A percentile compares a stretch with the other conserved stretches of the same genome.
Evolutionary conservation across 2,329 filamentous ascomycete genomes (phyloP).

Genomic region (Graphiopsis chlorocephala): DNA sequence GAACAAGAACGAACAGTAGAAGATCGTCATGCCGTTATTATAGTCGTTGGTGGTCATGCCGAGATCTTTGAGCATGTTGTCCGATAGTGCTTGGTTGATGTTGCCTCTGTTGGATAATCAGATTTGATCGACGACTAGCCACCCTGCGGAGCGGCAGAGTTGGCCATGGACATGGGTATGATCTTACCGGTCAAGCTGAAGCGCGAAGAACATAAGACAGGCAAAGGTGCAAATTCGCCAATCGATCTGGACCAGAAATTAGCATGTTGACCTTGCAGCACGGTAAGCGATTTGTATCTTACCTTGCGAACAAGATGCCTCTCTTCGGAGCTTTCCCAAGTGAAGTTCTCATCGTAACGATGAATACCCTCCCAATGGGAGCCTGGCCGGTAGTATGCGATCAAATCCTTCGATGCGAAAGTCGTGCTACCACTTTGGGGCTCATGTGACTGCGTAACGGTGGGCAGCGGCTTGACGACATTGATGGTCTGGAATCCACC

Average conservation of each 20-base stretch:
- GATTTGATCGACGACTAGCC: not conserved
- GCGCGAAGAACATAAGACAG: constrained; percentile 19
- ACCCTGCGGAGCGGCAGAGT: not conserved
- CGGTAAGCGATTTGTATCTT: not conserved
- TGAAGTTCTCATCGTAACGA: constrained; percentile 55
- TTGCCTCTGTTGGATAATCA: not conserved
- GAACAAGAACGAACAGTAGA: constrained; percentile 76
- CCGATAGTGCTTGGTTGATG: not conserved
- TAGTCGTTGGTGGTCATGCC: constrained; percentile 47
- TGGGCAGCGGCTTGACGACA: not conserved
- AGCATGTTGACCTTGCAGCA: not conserved
- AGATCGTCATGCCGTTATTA: constrained; percentile 48
- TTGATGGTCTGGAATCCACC: not conserved
- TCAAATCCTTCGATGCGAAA: not conserved
- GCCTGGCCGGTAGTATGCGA: not conserved
- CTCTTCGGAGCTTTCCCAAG: constrained; percentile 56
- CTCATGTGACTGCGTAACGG: not conserved
- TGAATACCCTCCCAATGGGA: constrained; percentile 49
- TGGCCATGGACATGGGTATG: constrained; percentile 37
- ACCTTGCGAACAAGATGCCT: constrained; percentile 53
- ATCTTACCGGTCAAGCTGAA: constrained; percentile 37
- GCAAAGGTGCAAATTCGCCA: constrained; percentile 41
- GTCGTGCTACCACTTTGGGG: not conserved
- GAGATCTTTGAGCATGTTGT: not conserved
- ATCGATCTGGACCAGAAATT: constrained; percentile 48